These are phyloP conservation scores for Diplosphaera chodatii DNA, from an alignment of 139 green algal species.

Conservation along the genomic window DNA sequence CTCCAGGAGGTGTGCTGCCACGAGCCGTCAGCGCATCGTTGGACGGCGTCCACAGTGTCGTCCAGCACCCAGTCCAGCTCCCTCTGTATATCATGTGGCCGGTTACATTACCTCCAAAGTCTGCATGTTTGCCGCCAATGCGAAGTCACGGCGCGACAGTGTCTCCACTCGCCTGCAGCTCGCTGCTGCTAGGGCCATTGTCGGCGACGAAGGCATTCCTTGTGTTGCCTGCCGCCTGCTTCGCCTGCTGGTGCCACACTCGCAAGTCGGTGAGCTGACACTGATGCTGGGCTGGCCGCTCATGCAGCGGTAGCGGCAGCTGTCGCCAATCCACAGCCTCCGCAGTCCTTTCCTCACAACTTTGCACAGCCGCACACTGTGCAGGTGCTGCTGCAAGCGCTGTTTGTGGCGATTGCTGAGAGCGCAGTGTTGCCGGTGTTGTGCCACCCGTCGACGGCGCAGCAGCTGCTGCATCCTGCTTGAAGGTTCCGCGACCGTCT, in stretches of 20 bases:
- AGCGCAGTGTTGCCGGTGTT: too few species aligned
- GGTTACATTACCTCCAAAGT: too few species aligned
- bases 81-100: slow-evolving; percentile 15
- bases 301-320: not conserved
- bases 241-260: not conserved
- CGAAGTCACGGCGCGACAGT: too few species aligned
- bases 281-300: not conserved
- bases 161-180: not conserved
- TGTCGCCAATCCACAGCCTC: not conserved
- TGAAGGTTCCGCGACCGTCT: too few species aligned
- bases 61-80: slow-evolving; percentile 72
- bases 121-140: too few species aligned
- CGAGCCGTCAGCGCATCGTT: not conserved
- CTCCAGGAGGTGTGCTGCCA: slow-evolving; percentile 33
- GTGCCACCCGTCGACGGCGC: too few species aligned
- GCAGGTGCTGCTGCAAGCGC: too few species aligned
- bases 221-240: not conserved
- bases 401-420: too few species aligned
- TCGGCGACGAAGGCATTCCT: not conserved
- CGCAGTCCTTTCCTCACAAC: too few species aligned
- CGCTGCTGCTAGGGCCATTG: not conserved
- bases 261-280: not conserved
- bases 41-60: slow-evolving; percentile 36
- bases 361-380: too few species aligned
- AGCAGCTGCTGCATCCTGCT: too few species aligned